These are phyloP conservation scores for Sophora flavescens DNA, from an alignment of 306 rosid genomes.

Conservation along the genomic window DNA sequence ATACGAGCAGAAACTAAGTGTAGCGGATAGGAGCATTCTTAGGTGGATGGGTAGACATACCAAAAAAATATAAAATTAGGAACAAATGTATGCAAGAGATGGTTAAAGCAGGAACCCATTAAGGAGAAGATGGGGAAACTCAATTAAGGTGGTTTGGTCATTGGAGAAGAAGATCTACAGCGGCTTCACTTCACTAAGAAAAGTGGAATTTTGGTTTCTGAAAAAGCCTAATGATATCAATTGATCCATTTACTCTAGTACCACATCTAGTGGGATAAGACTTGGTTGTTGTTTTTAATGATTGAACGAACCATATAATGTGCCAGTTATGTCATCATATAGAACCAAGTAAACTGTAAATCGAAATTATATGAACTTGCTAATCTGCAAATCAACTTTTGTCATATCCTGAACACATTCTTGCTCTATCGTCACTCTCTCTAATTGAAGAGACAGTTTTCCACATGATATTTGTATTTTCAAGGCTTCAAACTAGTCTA, in stretches of 20 bases:
- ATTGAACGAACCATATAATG: background rate
- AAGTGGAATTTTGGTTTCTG: background rate
- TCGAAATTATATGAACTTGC: background rate
- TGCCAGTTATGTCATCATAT: conserved; percentile 2
- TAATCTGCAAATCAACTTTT: conserved; percentile 2
- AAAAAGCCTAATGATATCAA: background rate
- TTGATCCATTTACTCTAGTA: background rate
- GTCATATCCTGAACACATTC: background rate
- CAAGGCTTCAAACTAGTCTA: background rate
- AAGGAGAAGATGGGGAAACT: background rate
- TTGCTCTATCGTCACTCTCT: background rate
- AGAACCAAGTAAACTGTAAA: background rate
- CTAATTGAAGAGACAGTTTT: conserved; percentile 4
- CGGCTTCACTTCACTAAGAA: background rate
- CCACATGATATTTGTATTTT: background rate
- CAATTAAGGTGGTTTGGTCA: background rate
- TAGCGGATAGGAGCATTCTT: too few species aligned
- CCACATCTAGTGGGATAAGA: background rate
- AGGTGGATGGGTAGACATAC: too few species aligned
- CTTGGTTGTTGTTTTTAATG: background rate
- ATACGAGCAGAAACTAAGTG: too few species aligned
- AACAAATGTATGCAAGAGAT: too few species aligned
- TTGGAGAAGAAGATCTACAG: background rate
- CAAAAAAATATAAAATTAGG: too few species aligned
- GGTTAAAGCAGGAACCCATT: background rate